Evolutionary conservation across 2,329 filamentous ascomycete genomes (phyloP).

Genomic region (Alternaria incomplexa): DNA sequence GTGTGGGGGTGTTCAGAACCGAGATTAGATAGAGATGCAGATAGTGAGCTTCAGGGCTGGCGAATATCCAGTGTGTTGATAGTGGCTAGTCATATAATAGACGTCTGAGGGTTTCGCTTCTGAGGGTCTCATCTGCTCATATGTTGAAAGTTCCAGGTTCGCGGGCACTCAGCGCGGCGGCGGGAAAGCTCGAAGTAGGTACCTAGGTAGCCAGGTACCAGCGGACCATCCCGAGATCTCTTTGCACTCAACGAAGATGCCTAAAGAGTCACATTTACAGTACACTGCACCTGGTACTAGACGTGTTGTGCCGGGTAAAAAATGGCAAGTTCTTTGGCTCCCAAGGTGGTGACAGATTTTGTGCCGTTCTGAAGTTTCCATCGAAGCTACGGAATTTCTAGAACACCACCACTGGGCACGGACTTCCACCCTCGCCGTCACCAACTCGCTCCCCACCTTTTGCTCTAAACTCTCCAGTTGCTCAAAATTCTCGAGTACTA

Average conservation of each 20-base stretch:
- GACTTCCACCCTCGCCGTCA: slow-evolving; percentile 9
- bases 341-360: neutral
- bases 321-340: slow-evolving; percentile 4
- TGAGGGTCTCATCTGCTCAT: neutral
- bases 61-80: neutral
- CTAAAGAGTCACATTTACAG: neutral
- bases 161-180: neutral
- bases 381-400: slow-evolving; percentile 14
- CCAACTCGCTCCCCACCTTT: slow-evolving; percentile 1
- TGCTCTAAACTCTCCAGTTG: neutral
- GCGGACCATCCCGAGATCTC: neutral
- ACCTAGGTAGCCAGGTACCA: neutral
- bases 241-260: neutral
- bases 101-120: neutral
- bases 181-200: neutral
- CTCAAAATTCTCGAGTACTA: neutral
- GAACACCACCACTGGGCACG: slow-evolving; percentile 11
- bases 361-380: slow-evolving; percentile 9
- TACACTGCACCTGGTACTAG: neutral
- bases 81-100: neutral
- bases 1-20: neutral
- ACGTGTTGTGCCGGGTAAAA: neutral
- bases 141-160: neutral
- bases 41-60: neutral
- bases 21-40: neutral